These are phyloP conservation scores for Fusarium multiceps DNA, from an alignment of 2,329 filamentous ascomycete species.

Conservation along the genomic window DNA sequence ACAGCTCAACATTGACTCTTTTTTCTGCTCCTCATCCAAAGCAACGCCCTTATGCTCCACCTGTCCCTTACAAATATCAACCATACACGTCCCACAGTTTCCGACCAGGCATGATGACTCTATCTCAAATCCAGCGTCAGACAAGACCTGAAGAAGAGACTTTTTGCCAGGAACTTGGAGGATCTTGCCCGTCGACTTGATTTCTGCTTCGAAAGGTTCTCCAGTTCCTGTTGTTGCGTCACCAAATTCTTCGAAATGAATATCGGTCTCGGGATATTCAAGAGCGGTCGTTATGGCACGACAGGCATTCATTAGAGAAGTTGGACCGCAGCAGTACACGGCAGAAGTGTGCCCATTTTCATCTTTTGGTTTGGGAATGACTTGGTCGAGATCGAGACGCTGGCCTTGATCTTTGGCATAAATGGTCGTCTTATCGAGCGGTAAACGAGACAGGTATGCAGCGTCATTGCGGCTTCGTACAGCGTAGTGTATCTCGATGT, in stretches of 20 bases:
- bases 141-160: constrained; percentile 27
- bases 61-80: constrained; percentile 20
- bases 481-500: constrained; percentile 19
- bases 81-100: constrained; percentile 34
- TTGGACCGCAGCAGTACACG: constrained; percentile 22
- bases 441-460: constrained; percentile 14
- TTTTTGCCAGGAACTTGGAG: constrained; percentile 10
- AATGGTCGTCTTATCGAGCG: neutral
- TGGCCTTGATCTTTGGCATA: constrained; percentile 16
- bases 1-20: constrained; percentile 18
- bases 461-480: constrained; percentile 15
- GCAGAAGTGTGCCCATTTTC: accelerated
- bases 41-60: constrained; percentile 31
- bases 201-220: constrained; percentile 21
- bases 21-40: constrained; percentile 30
- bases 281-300: neutral
- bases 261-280: neutral
- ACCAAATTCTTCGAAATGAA: constrained; percentile 29
- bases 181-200: constrained; percentile 10
- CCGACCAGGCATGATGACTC: constrained; percentile 32
- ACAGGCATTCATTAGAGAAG: constrained; percentile 6
- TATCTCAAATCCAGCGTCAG: constrained; percentile 24
- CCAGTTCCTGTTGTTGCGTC: constrained; percentile 21
- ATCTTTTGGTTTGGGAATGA: neutral
- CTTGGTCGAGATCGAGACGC: neutral